Evolutionary conservation across 768 basidiomycete genomes (phyloP).

Genomic region (Guyanaporus albipodus): DNA sequence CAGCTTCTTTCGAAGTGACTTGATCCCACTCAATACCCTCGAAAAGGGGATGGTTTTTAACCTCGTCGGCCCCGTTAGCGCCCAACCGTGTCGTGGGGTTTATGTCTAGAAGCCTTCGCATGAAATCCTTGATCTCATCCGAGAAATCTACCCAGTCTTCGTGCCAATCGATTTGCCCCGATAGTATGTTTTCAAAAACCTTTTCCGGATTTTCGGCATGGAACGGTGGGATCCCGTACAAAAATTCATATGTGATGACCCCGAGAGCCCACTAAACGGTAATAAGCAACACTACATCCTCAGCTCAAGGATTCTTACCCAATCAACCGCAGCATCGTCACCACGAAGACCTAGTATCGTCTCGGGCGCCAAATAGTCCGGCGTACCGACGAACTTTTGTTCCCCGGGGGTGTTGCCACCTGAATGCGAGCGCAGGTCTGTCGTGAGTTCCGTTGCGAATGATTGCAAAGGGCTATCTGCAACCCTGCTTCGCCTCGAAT

Average conservation of each 20-base stretch:
- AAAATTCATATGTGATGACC: conserved; percentile 96
- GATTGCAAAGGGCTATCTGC: conserved; percentile 80
- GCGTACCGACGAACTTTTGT: conserved; percentile 95
- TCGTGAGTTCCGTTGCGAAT: conserved; percentile 82
- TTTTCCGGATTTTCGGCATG: conserved; percentile 96
- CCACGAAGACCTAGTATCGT: conserved; percentile 93
- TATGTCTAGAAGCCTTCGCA: conserved; percentile 77
- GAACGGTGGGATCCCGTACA: conserved; percentile 96
- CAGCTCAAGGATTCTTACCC: conserved; percentile 55
- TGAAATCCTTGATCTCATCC: conserved; percentile 84
- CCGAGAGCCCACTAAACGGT: conserved; percentile 89
- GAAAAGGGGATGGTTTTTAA: conserved; percentile 90
- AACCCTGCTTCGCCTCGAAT: conserved; percentile 48
- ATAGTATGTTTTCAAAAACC: conserved; percentile 97
- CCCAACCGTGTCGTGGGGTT: conserved; percentile 82
- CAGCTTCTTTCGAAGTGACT: conserved; percentile 82
- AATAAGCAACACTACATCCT: conserved; percentile 10
- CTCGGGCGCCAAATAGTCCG: conserved; percentile 95
- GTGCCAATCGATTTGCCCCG: conserved; percentile 92
- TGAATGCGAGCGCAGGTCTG: conserved; percentile 71
- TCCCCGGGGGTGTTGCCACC: conserved; percentile 67
- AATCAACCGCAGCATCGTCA: conserved; percentile 94
- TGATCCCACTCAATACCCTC: conserved; percentile 90
- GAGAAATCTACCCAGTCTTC: conserved; percentile 89
- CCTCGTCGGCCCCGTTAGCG: conserved; percentile 82